These are phyloP conservation scores for Arthroderma sp. DNA, from an alignment of 2,329 filamentous ascomycete genomes.

Conservation along the genomic window DNA sequence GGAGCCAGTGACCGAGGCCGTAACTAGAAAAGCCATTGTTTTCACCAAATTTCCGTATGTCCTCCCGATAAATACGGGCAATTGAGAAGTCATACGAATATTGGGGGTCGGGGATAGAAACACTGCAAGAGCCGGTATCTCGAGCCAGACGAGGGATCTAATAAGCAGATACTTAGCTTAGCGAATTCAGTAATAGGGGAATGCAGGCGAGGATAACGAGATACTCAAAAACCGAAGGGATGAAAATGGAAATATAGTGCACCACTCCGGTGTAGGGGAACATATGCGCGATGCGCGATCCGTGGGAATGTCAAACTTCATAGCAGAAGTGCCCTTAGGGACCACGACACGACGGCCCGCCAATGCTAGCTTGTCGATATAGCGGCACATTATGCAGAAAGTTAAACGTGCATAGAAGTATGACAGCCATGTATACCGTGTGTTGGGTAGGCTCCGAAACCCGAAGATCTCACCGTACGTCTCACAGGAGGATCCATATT, in stretches of 20 bases:
- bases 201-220: neutral
- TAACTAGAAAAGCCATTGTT: no score
- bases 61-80: no score
- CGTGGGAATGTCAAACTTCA: neutral
- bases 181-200: neutral
- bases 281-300: slow-evolving; percentile 5
- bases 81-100: neutral
- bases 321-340: neutral
- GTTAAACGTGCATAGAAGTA: neutral
- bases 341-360: neutral
- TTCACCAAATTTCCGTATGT: no score
- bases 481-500: neutral
- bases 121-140: neutral
- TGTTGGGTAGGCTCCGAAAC: neutral
- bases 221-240: neutral
- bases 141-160: neutral
- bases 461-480: neutral
- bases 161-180: neutral
- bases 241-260: neutral
- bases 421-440: neutral
- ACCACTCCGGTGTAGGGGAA: neutral
- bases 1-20: no score
- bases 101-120: neutral
- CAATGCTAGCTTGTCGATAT: neutral
- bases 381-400: neutral